phyloP scores from a whole-genome alignment of 2,329 filamentous ascomycete species.

The Aspergillus sp. region DNA sequence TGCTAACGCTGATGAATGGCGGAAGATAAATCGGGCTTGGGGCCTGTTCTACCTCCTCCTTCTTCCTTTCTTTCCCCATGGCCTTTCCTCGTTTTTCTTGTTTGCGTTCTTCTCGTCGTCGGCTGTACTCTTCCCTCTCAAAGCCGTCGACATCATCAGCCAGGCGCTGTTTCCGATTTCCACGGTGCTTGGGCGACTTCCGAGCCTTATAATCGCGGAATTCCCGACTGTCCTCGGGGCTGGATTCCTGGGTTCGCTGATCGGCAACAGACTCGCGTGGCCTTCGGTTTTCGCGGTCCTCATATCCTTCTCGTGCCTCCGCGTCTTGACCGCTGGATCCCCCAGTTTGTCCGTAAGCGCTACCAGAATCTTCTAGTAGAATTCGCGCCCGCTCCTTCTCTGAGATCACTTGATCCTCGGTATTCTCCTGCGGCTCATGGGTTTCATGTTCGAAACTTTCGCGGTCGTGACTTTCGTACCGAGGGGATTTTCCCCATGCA shows the following conservation, averaged over 20 bases:
- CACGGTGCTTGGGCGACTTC: conserved; percentile 16
- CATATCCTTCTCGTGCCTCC: conserved; percentile 1
- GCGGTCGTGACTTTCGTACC: no score
- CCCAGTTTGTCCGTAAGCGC: no score
- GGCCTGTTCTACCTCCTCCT: conserved; percentile 27
- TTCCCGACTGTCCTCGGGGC: no score
- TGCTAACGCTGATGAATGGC: conserved; percentile 82
- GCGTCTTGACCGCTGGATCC: not conserved
- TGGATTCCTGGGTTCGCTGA: not conserved
- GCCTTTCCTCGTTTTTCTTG: conserved; percentile 36
- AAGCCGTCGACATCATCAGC: conserved; percentile 23
- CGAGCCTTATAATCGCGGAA: conserved; percentile 3
- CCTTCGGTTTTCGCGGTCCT: conserved; percentile 1
- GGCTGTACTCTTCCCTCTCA: conserved; percentile 28
- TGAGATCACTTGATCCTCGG: no score
- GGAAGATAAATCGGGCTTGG: conserved; percentile 64
- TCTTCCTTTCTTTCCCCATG: conserved; percentile 30
- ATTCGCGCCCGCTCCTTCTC: no score
- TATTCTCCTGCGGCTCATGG: no score
- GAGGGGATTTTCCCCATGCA: no score
- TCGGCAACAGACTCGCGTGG: not conserved
- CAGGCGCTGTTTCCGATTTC: conserved; percentile 14
- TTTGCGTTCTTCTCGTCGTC: conserved; percentile 22
- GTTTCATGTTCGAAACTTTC: no score
- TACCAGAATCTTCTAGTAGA: no score